These are phyloP conservation scores for Tuber borchii DNA, from an alignment of 495 filamentous ascomycete species.

Conservation along the genomic window DNA sequence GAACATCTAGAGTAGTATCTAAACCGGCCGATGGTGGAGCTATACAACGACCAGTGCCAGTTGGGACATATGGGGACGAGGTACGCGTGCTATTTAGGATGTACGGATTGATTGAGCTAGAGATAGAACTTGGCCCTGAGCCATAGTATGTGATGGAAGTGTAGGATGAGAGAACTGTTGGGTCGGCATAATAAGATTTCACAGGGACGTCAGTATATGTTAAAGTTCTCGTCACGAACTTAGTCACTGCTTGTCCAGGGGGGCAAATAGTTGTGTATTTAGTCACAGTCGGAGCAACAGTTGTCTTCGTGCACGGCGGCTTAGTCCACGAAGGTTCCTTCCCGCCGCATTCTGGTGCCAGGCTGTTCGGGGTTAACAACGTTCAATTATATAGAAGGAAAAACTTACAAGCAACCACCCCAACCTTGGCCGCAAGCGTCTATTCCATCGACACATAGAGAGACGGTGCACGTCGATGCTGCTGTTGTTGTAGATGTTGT, in stretches of 20 bases:
- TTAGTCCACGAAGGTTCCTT: background rate
- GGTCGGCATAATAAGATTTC: background rate
- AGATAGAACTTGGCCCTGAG: background rate
- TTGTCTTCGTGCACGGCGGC: constrained; percentile 8
- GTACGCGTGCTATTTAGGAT: background rate
- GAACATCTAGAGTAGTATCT: constrained; percentile 1
- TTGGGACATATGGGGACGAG: background rate
- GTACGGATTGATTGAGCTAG: background rate
- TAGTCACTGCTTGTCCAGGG: constrained; percentile 9
- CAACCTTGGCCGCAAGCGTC: constrained; percentile 12
- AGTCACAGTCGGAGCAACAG: constrained; percentile 7
- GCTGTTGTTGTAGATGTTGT: background rate
- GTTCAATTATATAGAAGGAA: background rate
- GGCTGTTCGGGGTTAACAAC: background rate
- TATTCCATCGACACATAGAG: constrained; percentile 5
- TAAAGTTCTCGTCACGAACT: constrained; percentile 5
- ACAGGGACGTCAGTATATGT: background rate
- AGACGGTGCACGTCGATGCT: constrained; percentile 6
- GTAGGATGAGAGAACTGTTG: background rate
- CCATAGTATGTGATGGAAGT: background rate
- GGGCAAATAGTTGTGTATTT: constrained; percentile 9
- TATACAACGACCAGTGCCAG: background rate
- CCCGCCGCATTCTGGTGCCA: background rate
- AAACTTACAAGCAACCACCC: constrained; percentile 10
- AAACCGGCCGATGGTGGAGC: constrained; percentile 3